Base-by-base conservation (phyloP, 768 basidiomycete species). In the Collybiopsis confluens region DNA sequence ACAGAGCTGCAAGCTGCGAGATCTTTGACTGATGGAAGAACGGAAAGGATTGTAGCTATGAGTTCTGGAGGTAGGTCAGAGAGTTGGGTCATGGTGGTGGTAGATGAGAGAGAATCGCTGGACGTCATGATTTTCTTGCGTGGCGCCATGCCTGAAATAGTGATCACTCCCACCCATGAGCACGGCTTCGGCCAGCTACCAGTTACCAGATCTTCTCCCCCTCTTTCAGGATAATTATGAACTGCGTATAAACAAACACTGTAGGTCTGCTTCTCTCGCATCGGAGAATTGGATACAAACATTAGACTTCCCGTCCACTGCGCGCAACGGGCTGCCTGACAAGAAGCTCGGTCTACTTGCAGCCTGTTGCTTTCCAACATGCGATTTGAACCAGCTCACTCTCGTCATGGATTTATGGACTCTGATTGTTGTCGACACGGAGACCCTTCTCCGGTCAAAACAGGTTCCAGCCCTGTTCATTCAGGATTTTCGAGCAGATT, bases 341-440 rank as follows among this genome's bases (percentile, higher is more conserved):
- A 62, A 68, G 44, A 78, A 75, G 55, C 62, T 71, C 4, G 83
- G 82, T 1, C 67, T 88, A 21, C 71, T 85, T 26, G 81, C 80
- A 1, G 72, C 81, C 1, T 71, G 84, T 1, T 83, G 82, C 59
- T 79, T 80, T 58, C 85, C 86, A 7, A 74, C 68, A 2, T 80
- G 77, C 58, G 85, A 85, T 59, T 66, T 69, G 7, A 67, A 81
- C 0, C 85, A 86, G 62, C 66, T 88, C 21, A 68, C 72, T 28
- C 68, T 82, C 33, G 65, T 79, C 46, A 70, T 75, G 28, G 80
- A 85, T 56, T 74, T 84, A 43, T 59, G 79, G 52, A 72, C 73
- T 37, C 56, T 79, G 47, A 51, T 81, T 42, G 57, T 76, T 20
- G 62, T 73, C 54, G 68, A 70, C 54, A 68, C 71, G 21, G 62